Evolutionary conservation across 345 rosid species (phyloP).

Genomic region (Tarenaya hassleriana): DNA sequence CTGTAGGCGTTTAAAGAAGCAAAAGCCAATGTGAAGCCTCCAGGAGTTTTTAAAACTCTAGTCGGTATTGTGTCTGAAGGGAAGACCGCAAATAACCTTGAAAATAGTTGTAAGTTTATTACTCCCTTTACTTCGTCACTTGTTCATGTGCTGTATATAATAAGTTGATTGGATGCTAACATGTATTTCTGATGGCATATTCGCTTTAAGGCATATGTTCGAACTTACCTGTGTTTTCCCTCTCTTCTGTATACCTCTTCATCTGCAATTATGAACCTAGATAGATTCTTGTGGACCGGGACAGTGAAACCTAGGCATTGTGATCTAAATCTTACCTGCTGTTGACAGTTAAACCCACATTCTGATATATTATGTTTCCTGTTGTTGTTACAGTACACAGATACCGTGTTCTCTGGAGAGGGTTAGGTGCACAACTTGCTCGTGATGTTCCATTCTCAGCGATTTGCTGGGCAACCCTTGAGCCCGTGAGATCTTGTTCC

Average conservation of each 20-base stretch:
- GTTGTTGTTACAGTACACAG: slow-evolving; percentile 54
- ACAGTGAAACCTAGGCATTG: too few relatives aligned
- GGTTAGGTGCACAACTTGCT: slow-evolving; percentile 97
- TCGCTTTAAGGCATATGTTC: background rate
- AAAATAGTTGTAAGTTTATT: slow-evolving; percentile 50
- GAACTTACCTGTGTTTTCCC: too few relatives aligned
- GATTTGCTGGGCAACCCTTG: slow-evolving; percentile 93
- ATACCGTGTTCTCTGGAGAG: slow-evolving; percentile 79
- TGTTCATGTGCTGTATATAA: background rate
- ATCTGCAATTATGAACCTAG: background rate
- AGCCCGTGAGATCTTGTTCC: slow-evolving; percentile 58
- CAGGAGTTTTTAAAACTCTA: slow-evolving; percentile 75
- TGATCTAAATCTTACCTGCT: too few relatives aligned
- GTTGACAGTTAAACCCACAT: background rate
- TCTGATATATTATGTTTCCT: slow-evolving; percentile 18
- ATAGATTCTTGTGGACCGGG: slow-evolving; percentile 3
- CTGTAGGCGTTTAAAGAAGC: slow-evolving; percentile 67
- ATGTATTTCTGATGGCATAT: slow-evolving; percentile 6
- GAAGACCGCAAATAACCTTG: slow-evolving; percentile 39
- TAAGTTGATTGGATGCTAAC: too few relatives aligned
- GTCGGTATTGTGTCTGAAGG: slow-evolving; percentile 62
- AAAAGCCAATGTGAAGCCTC: slow-evolving; percentile 58
- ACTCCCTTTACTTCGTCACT: slow-evolving; percentile 11
- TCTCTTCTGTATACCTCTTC: too few relatives aligned
- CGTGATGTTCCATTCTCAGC: slow-evolving; percentile 98